A percentile compares a stretch with the other conserved stretches of the same genome.
Evolutionary conservation across 441 rosid species (phyloP).

Genomic region (Populus hybrid): DNA sequence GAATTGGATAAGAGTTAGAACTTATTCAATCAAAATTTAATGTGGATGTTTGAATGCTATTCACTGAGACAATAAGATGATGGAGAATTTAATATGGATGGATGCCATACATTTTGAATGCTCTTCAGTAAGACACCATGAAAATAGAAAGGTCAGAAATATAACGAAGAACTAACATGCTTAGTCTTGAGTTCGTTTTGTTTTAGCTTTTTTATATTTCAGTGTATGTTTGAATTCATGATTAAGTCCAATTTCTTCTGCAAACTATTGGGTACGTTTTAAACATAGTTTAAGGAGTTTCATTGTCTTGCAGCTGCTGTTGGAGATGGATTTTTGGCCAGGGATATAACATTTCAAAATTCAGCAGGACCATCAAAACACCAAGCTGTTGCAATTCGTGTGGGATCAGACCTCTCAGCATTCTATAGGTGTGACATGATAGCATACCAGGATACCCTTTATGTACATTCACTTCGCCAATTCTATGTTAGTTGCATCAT

Average conservation of each 20-base stretch:
- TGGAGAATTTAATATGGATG: too few species aligned
- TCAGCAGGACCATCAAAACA: slow-evolving; percentile 18
- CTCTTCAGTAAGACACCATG: too few species aligned
- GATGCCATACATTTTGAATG: too few species aligned
- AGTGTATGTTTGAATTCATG: too few species aligned
- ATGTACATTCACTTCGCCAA: slow-evolving; percentile 8
- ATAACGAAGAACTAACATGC: too few species aligned
- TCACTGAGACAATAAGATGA: too few species aligned
- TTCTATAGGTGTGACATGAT: slow-evolving; percentile 11
- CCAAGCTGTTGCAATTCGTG: slow-evolving; percentile 18
- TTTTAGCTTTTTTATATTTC: too few species aligned
- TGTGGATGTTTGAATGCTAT: too few species aligned
- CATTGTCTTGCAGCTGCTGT: slow-evolving; percentile 9
- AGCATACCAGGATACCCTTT: slow-evolving; percentile 20
- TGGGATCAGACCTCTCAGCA: slow-evolving; percentile 15
- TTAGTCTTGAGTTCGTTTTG: too few species aligned
- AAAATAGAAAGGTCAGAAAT: too few species aligned
- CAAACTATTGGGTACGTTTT: too few species aligned
- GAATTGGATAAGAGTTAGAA: background rate
- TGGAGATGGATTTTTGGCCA: slow-evolving; percentile 13
- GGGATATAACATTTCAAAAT: slow-evolving; percentile 16
- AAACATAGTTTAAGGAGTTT: background rate
- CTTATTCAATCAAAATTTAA: background rate
- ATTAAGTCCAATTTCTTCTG: too few species aligned
- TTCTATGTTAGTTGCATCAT: slow-evolving; percentile 11